These are phyloP conservation scores for Lachnellula arida DNA, from an alignment of 2,329 filamentous ascomycete species.

Conservation along the genomic window DNA sequence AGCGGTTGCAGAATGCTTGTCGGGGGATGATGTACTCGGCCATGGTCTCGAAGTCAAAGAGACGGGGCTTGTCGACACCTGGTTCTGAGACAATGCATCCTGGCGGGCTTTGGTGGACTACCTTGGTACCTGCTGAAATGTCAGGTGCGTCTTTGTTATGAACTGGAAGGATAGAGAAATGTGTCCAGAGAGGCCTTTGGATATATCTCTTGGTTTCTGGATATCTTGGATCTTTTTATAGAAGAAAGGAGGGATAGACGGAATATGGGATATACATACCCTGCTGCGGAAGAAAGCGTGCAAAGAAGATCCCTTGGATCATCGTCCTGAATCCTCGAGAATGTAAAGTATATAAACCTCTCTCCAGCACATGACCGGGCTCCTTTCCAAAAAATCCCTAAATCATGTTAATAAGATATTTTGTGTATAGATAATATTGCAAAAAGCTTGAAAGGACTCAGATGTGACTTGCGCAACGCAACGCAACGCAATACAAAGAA, in stretches of 20 bases:
- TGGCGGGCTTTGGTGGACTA: conserved; percentile 58
- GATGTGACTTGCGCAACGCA: too few relatives aligned
- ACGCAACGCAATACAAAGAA: too few relatives aligned
- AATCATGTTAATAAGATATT: not conserved
- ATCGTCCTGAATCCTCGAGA: conserved; percentile 36
- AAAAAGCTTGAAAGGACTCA: too few relatives aligned
- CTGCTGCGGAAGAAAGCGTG: conserved; percentile 62
- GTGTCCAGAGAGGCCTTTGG: too few relatives aligned
- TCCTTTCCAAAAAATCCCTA: not conserved
- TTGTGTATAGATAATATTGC: too few relatives aligned
- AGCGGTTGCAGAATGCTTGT: conserved; percentile 90
- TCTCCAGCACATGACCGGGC: not conserved
- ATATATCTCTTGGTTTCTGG: too few relatives aligned
- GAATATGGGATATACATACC: conserved; percentile 42
- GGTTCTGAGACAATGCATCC: conserved; percentile 54
- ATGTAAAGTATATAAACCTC: not conserved
- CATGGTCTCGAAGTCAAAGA: conserved; percentile 82
- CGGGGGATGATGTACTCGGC: conserved; percentile 92
- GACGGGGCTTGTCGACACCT: conserved; percentile 49
- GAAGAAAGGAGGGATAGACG: not conserved
- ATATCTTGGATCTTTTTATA: not conserved
- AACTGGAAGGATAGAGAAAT: not conserved
- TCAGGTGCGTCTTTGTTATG: conserved; percentile 1
- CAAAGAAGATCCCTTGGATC: conserved; percentile 69
- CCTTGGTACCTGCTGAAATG: conserved; percentile 48